These are phyloP conservation scores for Helotiales sp. DNA, from an alignment of 2,329 filamentous ascomycete species.

Conservation along the genomic window DNA sequence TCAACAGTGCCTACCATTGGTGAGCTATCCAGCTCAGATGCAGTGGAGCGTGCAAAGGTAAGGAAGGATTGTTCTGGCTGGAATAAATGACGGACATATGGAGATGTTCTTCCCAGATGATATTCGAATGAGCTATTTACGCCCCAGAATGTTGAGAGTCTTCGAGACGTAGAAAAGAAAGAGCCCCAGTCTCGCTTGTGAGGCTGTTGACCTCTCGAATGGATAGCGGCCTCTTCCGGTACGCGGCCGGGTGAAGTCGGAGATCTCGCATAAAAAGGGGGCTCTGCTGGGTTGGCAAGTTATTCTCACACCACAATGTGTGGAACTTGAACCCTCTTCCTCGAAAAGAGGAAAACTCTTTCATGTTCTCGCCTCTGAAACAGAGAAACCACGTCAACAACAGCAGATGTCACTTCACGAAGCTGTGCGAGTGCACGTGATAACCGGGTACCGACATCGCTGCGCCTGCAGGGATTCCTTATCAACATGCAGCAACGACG, in stretches of 20 bases:
- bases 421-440: too few relatives aligned
- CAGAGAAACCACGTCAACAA: background rate
- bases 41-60: too few relatives aligned
- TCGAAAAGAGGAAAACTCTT: background rate
- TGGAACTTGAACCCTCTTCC: background rate
- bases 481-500: background rate
- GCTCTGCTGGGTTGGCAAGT: background rate
- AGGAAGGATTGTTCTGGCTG: too few relatives aligned
- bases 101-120: too few relatives aligned
- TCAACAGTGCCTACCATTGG: too few relatives aligned
- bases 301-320: background rate
- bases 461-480: background rate
- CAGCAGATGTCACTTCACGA: background rate
- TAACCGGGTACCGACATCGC: background rate
- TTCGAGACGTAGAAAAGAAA: too few relatives aligned
- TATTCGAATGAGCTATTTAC: too few relatives aligned
- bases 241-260: background rate
- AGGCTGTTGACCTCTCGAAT: background rate
- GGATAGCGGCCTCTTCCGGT: background rate
- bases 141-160: too few relatives aligned
- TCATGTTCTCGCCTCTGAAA: background rate
- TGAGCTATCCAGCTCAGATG: too few relatives aligned
- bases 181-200: background rate
- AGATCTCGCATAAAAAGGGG: background rate
- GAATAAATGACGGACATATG: too few relatives aligned